Conservation (phyloP, 768 basidiomycete species). For the Lepiota brunneoincarnata region DNA sequence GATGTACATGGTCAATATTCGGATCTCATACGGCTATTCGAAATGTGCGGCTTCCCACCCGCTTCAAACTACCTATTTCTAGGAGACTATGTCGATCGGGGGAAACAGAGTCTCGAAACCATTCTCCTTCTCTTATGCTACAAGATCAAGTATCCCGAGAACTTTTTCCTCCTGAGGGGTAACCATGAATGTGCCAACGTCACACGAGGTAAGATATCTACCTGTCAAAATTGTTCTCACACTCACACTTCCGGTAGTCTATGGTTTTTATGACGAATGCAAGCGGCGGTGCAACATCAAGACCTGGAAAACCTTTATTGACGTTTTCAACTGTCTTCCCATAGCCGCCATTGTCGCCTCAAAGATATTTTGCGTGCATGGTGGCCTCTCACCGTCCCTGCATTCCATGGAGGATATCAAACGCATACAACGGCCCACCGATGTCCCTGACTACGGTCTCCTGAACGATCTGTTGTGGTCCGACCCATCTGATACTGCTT, state of each 20-base stretch:
- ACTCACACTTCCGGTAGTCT: slow-evolving; percentile 54
- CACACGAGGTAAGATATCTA: slow-evolving; percentile 79
- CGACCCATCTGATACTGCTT: slow-evolving; percentile 95
- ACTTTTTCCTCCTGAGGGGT: slow-evolving; percentile 96
- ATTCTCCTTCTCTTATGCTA: slow-evolving; percentile 96
- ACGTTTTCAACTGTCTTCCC: slow-evolving; percentile 98
- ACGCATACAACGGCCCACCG: slow-evolving; percentile 95
- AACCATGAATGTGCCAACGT: slow-evolving; percentile 99
- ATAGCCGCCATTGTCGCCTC: slow-evolving; percentile 98
- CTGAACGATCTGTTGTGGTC: slow-evolving; percentile 98
- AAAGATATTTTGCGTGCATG: slow-evolving; percentile 99
- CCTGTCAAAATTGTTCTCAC: slow-evolving; percentile 13
- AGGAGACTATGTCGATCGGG: slow-evolving; percentile 98
- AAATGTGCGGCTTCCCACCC: slow-evolving; percentile 99
- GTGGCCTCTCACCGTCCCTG: slow-evolving; percentile 89
- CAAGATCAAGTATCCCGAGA: slow-evolving; percentile 99
- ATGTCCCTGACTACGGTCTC: slow-evolving; percentile 97
- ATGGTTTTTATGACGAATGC: slow-evolving; percentile 99
- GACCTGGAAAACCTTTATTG: slow-evolving; percentile 99
- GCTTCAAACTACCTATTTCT: slow-evolving; percentile 97
- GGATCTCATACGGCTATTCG: slow-evolving; percentile 96
- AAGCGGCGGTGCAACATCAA: slow-evolving; percentile 99
- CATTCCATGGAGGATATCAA: slow-evolving; percentile 99
- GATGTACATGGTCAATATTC: slow-evolving; percentile 99
- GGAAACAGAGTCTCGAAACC: slow-evolving; percentile 97